These are phyloP conservation scores for Fusarium cyanostomum DNA, from an alignment of 2,329 filamentous ascomycete genomes.

Conservation along the genomic window DNA sequence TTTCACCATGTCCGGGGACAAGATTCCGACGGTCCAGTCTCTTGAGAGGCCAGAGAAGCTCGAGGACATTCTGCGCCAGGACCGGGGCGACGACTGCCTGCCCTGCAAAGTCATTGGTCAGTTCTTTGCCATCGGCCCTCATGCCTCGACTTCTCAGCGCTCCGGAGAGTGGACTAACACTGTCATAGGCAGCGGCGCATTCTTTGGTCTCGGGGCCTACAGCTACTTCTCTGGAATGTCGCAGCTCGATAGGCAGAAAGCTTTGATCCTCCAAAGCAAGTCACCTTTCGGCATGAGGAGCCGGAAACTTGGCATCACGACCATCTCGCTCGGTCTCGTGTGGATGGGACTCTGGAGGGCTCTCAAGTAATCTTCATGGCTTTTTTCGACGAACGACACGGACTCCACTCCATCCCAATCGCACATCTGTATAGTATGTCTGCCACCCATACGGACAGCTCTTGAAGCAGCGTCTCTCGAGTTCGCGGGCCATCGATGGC, in stretches of 20 bases:
- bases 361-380: slow-evolving; percentile 52
- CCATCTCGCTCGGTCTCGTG: slow-evolving; percentile 72
- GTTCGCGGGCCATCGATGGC: not conserved
- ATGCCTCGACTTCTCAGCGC: slow-evolving; percentile 3
- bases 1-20: slow-evolving; percentile 49
- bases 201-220: slow-evolving; percentile 79
- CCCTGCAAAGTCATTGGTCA: slow-evolving; percentile 77
- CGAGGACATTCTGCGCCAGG: slow-evolving; percentile 65
- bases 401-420: slow-evolving; percentile 18
- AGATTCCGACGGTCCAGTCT: slow-evolving; percentile 60
- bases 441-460: not conserved
- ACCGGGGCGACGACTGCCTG: slow-evolving; percentile 72
- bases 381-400: not conserved
- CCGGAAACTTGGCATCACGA: slow-evolving; percentile 71
- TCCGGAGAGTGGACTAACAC: slow-evolving; percentile 25
- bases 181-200: slow-evolving; percentile 73
- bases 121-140: slow-evolving; percentile 41
- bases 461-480: not conserved
- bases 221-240: slow-evolving; percentile 79
- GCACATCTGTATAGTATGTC: not conserved
- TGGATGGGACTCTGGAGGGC: slow-evolving; percentile 77
- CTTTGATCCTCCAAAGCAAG: slow-evolving; percentile 73
- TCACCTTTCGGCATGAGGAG: slow-evolving; percentile 78
- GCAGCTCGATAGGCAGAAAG: slow-evolving; percentile 73
- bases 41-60: slow-evolving; percentile 70